A percentile compares a stretch with the other conserved stretches of the same genome.
phyloP scores from a whole-genome alignment of 345 rosid species.

The Crucihimalaya himalaica region DNA sequence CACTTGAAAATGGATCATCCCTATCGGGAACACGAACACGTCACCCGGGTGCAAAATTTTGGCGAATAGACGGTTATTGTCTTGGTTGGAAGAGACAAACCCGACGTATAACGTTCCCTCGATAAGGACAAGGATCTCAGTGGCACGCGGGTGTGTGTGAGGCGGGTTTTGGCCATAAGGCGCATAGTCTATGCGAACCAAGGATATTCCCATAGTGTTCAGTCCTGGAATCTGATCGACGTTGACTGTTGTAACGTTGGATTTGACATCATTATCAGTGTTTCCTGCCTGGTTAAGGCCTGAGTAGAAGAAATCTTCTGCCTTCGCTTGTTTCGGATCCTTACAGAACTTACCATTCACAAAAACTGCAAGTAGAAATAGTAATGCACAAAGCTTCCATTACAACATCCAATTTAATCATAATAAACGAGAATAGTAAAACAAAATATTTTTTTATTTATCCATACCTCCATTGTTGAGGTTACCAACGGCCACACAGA shows the following conservation, averaged over 20 bases:
- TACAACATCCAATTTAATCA: not conserved
- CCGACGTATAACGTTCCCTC: slow-evolving; percentile 47
- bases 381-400: not conserved
- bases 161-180: slow-evolving; percentile 50
- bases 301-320: slow-evolving; percentile 26
- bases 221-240: slow-evolving; percentile 43
- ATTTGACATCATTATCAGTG: slow-evolving; percentile 28
- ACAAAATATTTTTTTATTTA: not conserved
- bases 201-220: slow-evolving; percentile 46
- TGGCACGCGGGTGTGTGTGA: slow-evolving; percentile 49
- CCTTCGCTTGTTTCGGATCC: slow-evolving; percentile 27
- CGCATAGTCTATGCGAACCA: slow-evolving; percentile 39
- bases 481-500: slow-evolving; percentile 25
- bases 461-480: slow-evolving; percentile 32
- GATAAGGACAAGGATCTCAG: slow-evolving; percentile 43
- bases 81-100: slow-evolving; percentile 45
- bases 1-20: slow-evolving; percentile 34
- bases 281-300: slow-evolving; percentile 26
- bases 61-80: slow-evolving; percentile 39
- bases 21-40: slow-evolving; percentile 46
- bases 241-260: slow-evolving; percentile 35
- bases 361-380: slow-evolving; percentile 25
- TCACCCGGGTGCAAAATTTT: slow-evolving; percentile 31
- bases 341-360: slow-evolving; percentile 40
- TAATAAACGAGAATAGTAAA: not conserved